Conservation (phyloP, 306 rosid genomes). For the Vigna hirtella region DNA sequence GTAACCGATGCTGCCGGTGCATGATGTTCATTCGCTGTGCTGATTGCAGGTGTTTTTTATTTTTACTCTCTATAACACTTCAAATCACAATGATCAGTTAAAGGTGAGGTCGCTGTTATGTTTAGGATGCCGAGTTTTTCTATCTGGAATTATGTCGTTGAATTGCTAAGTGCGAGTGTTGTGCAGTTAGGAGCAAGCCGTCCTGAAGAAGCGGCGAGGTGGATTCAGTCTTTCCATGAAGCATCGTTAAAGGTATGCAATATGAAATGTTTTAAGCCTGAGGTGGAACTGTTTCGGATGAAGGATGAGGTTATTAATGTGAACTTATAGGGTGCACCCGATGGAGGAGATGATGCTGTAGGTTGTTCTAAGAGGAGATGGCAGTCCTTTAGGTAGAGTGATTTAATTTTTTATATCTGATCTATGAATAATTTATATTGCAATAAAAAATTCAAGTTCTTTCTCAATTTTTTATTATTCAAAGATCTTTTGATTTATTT, state of each 20-base stretch:
- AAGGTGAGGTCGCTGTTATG: conserved; percentile 62
- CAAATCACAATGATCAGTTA: conserved; percentile 80
- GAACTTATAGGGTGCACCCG: conserved; percentile 66
- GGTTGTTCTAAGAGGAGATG: conserved; percentile 73
- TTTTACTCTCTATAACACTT: conserved; percentile 79
- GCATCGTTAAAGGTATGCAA: conserved; percentile 74
- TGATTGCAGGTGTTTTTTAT: conserved; percentile 77
- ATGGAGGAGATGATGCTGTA: conserved; percentile 55
- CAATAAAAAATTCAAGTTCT: neutral
- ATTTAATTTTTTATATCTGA: conserved; percentile 6
- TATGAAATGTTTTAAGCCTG: conserved; percentile 25
- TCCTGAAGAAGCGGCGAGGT: conserved; percentile 96
- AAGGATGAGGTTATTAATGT: conserved; percentile 37
- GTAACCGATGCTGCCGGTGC: neutral
- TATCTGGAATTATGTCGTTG: conserved; percentile 29
- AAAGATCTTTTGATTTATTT: neutral
- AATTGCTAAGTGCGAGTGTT: conserved; percentile 35
- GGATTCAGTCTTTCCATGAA: conserved; percentile 84
- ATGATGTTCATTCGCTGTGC: conserved; percentile 35
- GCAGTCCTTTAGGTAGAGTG: conserved; percentile 72
- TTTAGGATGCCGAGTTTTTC: neutral
- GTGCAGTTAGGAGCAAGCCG: conserved; percentile 90
- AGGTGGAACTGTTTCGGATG: conserved; percentile 36
- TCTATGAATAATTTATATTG: conserved; percentile 1
- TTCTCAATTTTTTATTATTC: conserved; percentile 1